phyloP scores from a whole-genome alignment of 2,329 filamentous ascomycete species.

The Cladosporium sp. region DNA sequence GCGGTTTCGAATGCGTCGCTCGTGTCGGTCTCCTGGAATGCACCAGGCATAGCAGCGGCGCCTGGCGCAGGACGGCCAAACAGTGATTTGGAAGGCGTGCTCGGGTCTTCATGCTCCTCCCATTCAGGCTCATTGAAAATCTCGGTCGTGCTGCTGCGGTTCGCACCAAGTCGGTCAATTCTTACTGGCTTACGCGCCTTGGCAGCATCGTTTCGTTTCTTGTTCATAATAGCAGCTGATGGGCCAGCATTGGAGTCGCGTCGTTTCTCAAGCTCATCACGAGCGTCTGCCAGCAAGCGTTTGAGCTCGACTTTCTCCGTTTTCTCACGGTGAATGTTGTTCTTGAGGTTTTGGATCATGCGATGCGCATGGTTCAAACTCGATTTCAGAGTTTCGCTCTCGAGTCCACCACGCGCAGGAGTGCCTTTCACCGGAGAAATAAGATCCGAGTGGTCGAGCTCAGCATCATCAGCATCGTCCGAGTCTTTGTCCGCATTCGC shows the following conservation, averaged over 20 bases:
- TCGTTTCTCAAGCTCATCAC: constrained; percentile 77
- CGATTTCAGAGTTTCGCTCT: constrained; percentile 91
- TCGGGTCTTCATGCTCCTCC: constrained; percentile 71
- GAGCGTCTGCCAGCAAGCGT: constrained; percentile 88
- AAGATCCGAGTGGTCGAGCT: constrained; percentile 77
- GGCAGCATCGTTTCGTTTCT: constrained; percentile 55
- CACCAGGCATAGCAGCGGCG: constrained; percentile 29
- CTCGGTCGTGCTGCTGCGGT: constrained; percentile 70
- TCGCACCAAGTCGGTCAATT: constrained; percentile 68
- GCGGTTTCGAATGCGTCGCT: constrained; percentile 65
- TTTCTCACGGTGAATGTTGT: constrained; percentile 94
- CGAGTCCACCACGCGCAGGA: constrained; percentile 76
- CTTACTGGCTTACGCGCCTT: constrained; percentile 66
- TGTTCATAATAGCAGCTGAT: constrained; percentile 42
- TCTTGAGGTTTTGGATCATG: constrained; percentile 93
- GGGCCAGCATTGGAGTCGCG: constrained; percentile 44
- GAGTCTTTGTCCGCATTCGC: constrained; percentile 55
- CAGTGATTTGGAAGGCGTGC: constrained; percentile 50
- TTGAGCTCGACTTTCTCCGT: constrained; percentile 96
- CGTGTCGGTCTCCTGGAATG: constrained; percentile 31
- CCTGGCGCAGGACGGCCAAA: constrained; percentile 16
- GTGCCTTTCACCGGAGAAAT: constrained; percentile 87
- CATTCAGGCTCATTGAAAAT: constrained; percentile 79
- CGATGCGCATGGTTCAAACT: constrained; percentile 91
- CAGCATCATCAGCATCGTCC: constrained; percentile 51